Base-by-base conservation (phyloP, 164 flowering plant species). In the Annona cherimola region DNA sequence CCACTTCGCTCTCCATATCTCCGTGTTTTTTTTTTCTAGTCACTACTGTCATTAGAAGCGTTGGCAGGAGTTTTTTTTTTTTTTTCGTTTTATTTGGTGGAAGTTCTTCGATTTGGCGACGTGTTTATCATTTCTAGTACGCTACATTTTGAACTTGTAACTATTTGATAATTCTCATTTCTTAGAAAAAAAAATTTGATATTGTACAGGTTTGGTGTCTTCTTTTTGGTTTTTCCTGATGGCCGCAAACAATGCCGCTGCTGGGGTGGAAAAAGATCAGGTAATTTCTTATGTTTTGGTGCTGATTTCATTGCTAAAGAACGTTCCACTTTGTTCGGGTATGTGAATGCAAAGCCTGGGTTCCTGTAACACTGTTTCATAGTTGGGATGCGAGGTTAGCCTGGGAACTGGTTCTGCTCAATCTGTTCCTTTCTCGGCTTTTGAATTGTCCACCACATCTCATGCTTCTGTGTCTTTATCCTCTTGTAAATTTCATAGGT, bases 191-290 rank as follows among this genome's bases (percentile, higher is more conserved):
- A 50, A 9, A 9, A 9, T 16, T 50, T 16, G 57, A 50, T 61
- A 20, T 61, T 61, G n/a, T 26, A 19, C 39, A 6, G 11, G 11
- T 61, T 3, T 20, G 42, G 2, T 61, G 26, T 61, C 12, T 57
- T 16, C 1, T 14, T 57, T 16, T 3, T 57, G 12, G n/a, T 16
- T 16, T 65, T 14, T 18, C 63, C 54, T 45, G 73, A 87, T 87
- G 90, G 87, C 87, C 70, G 81, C 83, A 39, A 77, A 70, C 63
- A 77, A 68, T 60, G 65, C 66, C 1, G 76, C 83, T 5, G 50
- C 83, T 1, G 81, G 75, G 8, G 19, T 83, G 18, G 87, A 83
- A 18, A 87, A 82, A 66, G 90, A 87, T 20, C 86, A 81, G 84
- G 88, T 85, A 67, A 64, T 74, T 46, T 11, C 4, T 9, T 18